A percentile compares a stretch with the other conserved stretches of the same genome.
Evolutionary conservation across 352 stramenopile species (phyloP).

Genomic region (Globisporangium sylvaticum): DNA sequence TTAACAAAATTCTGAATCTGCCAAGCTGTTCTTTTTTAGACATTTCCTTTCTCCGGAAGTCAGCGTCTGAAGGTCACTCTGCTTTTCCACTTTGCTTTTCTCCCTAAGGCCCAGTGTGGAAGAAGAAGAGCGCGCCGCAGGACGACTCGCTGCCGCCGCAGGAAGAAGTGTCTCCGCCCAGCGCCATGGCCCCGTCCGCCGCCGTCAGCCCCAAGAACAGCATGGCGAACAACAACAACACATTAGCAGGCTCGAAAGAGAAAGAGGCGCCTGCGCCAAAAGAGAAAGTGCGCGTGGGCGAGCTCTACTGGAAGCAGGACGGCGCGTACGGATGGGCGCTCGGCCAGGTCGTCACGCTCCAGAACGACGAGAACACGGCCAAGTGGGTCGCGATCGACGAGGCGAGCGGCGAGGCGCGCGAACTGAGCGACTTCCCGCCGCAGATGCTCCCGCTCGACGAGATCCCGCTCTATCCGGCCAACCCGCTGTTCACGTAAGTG

Average conservation of each 20-base stretch:
- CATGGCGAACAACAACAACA: background rate
- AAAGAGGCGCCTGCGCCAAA: background rate
- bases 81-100: too few species aligned
- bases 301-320: constrained; percentile 82
- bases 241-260: background rate
- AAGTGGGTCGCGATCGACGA: constrained; percentile 60
- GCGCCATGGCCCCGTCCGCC: background rate
- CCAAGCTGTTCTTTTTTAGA: too few species aligned
- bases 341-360: constrained; percentile 59
- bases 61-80: too few species aligned
- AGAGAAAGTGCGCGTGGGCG: constrained; percentile 47
- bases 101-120: too few species aligned
- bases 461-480: constrained; percentile 59
- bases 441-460: constrained; percentile 39
- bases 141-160: background rate
- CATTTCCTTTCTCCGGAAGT: too few species aligned
- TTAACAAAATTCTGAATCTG: too few species aligned
- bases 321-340: constrained; percentile 58
- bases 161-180: background rate
- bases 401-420: constrained; percentile 45
- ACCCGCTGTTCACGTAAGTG: constrained; percentile 56
- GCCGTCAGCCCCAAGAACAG: background rate
- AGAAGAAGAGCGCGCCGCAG: background rate
- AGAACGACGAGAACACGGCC: constrained; percentile 21
- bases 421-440: constrained; percentile 18